A percentile compares a stretch with the other conserved stretches of the same genome.
Evolutionary conservation across 345 rosid species (phyloP).

Genomic region (Hevea brasiliensis): DNA sequence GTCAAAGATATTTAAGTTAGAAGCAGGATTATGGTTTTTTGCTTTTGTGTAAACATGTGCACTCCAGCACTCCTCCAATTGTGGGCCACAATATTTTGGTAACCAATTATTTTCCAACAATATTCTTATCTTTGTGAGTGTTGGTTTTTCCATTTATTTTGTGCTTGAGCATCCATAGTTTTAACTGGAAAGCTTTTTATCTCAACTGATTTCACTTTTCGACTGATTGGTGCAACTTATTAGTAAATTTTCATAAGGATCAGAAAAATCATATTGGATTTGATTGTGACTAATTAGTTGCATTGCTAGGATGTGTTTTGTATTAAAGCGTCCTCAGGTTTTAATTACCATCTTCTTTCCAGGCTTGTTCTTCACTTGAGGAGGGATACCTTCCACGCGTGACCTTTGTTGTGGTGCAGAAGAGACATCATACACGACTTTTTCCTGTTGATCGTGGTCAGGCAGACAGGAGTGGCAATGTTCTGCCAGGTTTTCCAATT

Average conservation of each 20-base stretch:
- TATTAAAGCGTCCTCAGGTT: background rate
- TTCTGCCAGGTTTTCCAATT: conserved; percentile 54
- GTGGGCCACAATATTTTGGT: too few species aligned
- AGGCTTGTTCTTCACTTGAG: conserved; percentile 70
- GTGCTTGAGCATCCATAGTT: too few species aligned
- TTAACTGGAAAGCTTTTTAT: too few species aligned
- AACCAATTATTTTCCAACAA: too few species aligned
- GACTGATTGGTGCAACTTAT: too few species aligned
- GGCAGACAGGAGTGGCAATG: conserved; percentile 69
- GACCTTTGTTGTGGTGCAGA: conserved; percentile 77
- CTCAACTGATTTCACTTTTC: too few species aligned
- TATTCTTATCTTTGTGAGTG: too few species aligned
- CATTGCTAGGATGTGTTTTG: background rate
- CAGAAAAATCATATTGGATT: background rate
- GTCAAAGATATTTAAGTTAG: too few species aligned
- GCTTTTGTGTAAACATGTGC: too few species aligned
- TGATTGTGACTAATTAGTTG: background rate
- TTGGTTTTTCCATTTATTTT: too few species aligned
- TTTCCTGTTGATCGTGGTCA: conserved; percentile 47
- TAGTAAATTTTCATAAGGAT: background rate
- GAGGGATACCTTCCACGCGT: conserved; percentile 50
- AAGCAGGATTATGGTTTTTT: too few species aligned
- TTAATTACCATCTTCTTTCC: background rate
- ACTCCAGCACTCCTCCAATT: too few species aligned
- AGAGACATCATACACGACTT: conserved; percentile 79